phyloP scores from a whole-genome alignment of 1,139 yeast genomes.

The Pichia inconspicua region DNA sequence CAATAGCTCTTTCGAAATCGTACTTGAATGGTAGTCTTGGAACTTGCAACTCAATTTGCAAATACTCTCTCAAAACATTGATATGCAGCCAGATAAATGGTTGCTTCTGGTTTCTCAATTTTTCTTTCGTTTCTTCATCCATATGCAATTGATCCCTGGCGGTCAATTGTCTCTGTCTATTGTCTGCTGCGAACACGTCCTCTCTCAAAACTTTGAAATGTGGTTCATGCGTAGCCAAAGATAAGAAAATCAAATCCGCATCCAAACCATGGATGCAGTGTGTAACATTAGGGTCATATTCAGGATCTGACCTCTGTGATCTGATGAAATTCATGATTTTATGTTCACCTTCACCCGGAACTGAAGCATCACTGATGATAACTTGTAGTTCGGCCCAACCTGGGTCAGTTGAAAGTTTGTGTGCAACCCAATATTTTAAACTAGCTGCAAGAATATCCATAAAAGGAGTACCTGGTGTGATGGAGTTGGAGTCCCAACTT shows the following conservation, averaged over 20 bases:
- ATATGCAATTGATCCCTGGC: constrained; percentile 46
- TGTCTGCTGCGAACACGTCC: constrained; percentile 81
- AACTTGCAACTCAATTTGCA: constrained; percentile 70
- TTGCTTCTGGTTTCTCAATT: constrained; percentile 55
- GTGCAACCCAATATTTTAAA: constrained; percentile 82
- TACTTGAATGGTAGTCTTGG: constrained; percentile 66
- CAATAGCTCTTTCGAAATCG: constrained; percentile 91
- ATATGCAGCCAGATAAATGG: constrained; percentile 95
- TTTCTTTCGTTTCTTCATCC: constrained; percentile 53
- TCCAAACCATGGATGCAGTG: constrained; percentile 96
- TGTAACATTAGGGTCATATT: constrained; percentile 78
- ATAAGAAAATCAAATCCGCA: constrained; percentile 95
- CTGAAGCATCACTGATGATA: constrained; percentile 89
- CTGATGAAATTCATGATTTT: constrained; percentile 93
- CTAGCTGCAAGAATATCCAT: constrained; percentile 86
- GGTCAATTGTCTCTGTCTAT: constrained; percentile 40
- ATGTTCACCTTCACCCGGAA: constrained; percentile 99
- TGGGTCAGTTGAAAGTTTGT: constrained; percentile 77
- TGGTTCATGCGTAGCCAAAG: constrained; percentile 94
- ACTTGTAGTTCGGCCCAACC: constrained; percentile 86
- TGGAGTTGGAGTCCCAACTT: constrained; percentile 89
- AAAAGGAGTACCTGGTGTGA: constrained; percentile 97
- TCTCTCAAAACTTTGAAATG: constrained; percentile 91
- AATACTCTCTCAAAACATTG: constrained; percentile 78
- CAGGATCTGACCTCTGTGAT: constrained; percentile 75